Percentiles rank a stretch among this genome's conserved stretches.
Conservation (phyloP, 805 yeast species). For the Candida sanyiensis region DNA sequence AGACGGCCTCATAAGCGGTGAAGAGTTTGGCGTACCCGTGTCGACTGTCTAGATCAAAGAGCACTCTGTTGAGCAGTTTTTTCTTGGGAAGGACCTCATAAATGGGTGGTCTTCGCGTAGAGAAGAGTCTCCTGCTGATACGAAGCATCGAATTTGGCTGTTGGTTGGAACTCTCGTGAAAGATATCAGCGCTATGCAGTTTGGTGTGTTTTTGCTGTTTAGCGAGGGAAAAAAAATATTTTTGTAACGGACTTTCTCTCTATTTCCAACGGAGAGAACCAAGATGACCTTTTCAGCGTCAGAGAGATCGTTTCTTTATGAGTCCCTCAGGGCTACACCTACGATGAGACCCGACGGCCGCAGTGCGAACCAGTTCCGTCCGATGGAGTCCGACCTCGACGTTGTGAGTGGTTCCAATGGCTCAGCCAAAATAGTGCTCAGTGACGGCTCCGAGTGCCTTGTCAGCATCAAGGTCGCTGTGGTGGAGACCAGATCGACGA, state of each 20-base stretch:
- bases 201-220: no score
- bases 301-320: slow-evolving; percentile 69
- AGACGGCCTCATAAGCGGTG: slow-evolving; percentile 48
- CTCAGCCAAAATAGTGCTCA: slow-evolving; percentile 76
- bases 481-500: slow-evolving; percentile 39
- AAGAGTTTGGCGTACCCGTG: slow-evolving; percentile 47
- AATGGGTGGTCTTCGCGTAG: slow-evolving; percentile 32
- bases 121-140: slow-evolving; percentile 12
- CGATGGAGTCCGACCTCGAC: slow-evolving; percentile 74
- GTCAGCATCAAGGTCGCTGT: slow-evolving; percentile 88
- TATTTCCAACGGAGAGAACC: neutral
- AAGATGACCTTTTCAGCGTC: slow-evolving; percentile 67
- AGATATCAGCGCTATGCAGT: no score
- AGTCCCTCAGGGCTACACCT: slow-evolving; percentile 55
- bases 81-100: slow-evolving; percentile 52
- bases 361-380: slow-evolving; percentile 66
- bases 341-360: slow-evolving; percentile 86
- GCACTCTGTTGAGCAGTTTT: slow-evolving; percentile 47
- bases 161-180: no score
- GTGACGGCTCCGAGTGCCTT: slow-evolving; percentile 91
- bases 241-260: no score
- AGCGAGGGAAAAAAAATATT: no score
- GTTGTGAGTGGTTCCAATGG: slow-evolving; percentile 89
- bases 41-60: slow-evolving; percentile 63
- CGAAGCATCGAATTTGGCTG: no score